These are phyloP conservation scores for Calvatia gigantea DNA, from an alignment of 768 basidiomycete species.

Conservation along the genomic window DNA sequence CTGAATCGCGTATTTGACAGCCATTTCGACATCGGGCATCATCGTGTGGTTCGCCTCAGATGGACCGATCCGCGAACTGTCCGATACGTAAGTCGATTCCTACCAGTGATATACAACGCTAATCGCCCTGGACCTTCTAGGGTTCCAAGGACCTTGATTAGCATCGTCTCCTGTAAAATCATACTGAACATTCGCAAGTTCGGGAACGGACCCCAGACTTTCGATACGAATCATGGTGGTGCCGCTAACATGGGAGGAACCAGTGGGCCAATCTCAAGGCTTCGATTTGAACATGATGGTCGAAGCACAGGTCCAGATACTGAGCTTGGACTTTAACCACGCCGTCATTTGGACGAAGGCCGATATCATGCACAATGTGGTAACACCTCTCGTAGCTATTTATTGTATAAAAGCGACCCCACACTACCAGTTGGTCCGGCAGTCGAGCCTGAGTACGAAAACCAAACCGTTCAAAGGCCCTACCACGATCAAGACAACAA, in stretches of 20 bases:
- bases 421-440: no score
- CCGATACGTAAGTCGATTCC: neutral
- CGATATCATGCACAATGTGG: no score
- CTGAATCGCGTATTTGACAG: neutral
- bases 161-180: neutral
- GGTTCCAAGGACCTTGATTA: neutral
- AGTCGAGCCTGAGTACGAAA: no score
- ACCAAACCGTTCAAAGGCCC: no score
- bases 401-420: no score
- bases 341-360: no score
- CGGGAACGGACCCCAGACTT: neutral
- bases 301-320: neutral
- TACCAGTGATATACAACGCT: neutral
- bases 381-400: no score
- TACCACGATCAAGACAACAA: no score
- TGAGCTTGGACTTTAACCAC: neutral
- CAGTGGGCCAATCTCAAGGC: neutral
- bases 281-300: neutral
- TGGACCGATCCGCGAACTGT: neutral
- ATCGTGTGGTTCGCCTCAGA: neutral
- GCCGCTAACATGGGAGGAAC: neutral
- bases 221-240: neutral
- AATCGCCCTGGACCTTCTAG: neutral
- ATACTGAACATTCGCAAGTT: conserved; percentile 1
- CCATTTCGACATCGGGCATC: neutral